Evolutionary conservation across 495 filamentous ascomycete species (phyloP), one percentile per base, ranked within the genome.

Genomic region (Ramalina intermedia): DNA sequence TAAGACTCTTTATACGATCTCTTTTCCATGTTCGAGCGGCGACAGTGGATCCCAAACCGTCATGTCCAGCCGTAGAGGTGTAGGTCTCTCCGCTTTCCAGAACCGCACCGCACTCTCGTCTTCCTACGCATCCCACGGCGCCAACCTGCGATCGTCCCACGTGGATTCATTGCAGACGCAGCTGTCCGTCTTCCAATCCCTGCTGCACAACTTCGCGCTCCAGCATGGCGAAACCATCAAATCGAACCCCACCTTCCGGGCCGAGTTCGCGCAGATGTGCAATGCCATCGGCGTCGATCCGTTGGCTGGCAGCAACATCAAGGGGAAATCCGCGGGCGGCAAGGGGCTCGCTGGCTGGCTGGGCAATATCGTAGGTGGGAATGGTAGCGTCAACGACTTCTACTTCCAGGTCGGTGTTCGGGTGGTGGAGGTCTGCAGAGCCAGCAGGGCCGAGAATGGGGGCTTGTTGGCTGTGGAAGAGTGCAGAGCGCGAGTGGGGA

Each of bases 211-310:
- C 59, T 98, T 96, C 64, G 85, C 87, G n/a, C 70, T 85, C 49
- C 91, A 87, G 40, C 91, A 98, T 67, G 85, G 81, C 51, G 87
- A 88, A 60, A 89, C 88, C 58, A 98, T 98, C 54, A 87, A 87
- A 52, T 94, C 87, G 3, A 87, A 95, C 63, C 91, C 93, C 11
- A 80, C 78, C 1, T 98, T 98, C 65, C 86, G 93, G 26, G 86
- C 87, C 14, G 89, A 96, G 68, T 98, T 98, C 61, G 91, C 91
- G 5, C 85, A 90, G 55, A 96, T 98, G 93, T 98, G 91, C 67
- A 80, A 87, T 57, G 85, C 90, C 47, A 94, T 98, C 56, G 91
- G 91, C 11, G 89, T 98, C 7, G 93, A 98, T 62, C 91, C 91
- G 0, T 71, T 96, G 1, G 87, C 78, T 4, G 78, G 86, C 16